Percentiles rank a stretch among this genome's conserved stretches.
Conservation (phyloP, 2,329 filamentous ascomycete genomes). For the Paecilomyces variotii region DNA sequence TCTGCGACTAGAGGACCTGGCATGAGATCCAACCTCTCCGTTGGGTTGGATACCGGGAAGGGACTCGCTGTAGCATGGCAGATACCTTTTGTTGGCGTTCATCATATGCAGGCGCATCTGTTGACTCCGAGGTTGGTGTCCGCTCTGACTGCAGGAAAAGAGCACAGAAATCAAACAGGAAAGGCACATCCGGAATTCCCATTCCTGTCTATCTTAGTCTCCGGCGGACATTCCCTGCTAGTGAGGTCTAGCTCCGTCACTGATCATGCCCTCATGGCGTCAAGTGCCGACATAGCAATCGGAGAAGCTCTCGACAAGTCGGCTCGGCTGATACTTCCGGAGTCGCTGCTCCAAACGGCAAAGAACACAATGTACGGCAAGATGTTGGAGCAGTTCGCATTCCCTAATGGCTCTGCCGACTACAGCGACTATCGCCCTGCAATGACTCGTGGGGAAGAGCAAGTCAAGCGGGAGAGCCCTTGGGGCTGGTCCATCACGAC, state of each 20-base stretch:
- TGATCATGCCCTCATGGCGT: conserved; percentile 65
- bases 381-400: conserved; percentile 71
- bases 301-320: conserved; percentile 87
- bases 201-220: conserved; percentile 81
- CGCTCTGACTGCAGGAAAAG: conserved; percentile 43
- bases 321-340: conserved; percentile 67
- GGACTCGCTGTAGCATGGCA: conserved; percentile 77
- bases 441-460: conserved; percentile 49
- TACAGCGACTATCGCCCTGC: conserved; percentile 51
- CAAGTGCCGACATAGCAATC: conserved; percentile 72
- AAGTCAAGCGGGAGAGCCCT: conserved; percentile 39
- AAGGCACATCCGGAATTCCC: conserved; percentile 56
- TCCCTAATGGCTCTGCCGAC: conserved; percentile 42
- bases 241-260: conserved; percentile 62
- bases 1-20: conserved; percentile 84
- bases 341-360: conserved; percentile 44
- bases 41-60: conserved; percentile 77
- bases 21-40: conserved; percentile 69
- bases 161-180: not conserved
- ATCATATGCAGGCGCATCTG: conserved; percentile 97
- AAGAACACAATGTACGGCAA: conserved; percentile 71
- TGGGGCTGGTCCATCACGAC: conserved; percentile 63
- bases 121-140: conserved; percentile 72
- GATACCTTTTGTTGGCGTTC: conserved; percentile 73
- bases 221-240: conserved; percentile 85